A percentile compares a stretch with the other conserved stretches of the same genome.
phyloP scores from a whole-genome alignment of 1,139 yeast species.

The Debaryomycetaceae sp. region DNA sequence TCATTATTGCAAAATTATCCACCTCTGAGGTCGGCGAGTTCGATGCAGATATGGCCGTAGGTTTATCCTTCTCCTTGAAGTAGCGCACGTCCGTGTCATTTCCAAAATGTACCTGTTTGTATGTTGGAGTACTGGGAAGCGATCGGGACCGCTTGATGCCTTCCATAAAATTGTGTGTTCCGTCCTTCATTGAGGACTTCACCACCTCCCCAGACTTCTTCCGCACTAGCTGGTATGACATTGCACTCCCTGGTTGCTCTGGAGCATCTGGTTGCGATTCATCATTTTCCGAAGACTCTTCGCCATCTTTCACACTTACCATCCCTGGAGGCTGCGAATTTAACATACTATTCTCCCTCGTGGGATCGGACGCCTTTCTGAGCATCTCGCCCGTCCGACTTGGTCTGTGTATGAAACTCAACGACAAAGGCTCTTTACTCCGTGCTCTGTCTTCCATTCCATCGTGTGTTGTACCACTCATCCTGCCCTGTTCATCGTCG shows the following conservation, averaged over 20 bases:
- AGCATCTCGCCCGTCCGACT: conserved; percentile 31
- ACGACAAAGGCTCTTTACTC: conserved; percentile 26
- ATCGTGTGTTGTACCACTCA: neutral
- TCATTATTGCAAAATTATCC: neutral
- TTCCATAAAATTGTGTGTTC: conserved; percentile 9
- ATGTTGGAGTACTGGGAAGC: conserved; percentile 71
- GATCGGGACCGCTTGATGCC: conserved; percentile 44
- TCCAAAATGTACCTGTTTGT: conserved; percentile 79
- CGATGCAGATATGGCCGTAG: conserved; percentile 68
- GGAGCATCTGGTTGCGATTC: neutral
- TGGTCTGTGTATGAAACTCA: conserved; percentile 42
- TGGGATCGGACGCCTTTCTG: conserved; percentile 32
- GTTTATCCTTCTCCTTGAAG: conserved; percentile 68
- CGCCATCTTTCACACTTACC: neutral
- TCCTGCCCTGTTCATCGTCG: too few species aligned
- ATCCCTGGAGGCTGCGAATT: conserved; percentile 9
- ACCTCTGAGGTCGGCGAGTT: conserved; percentile 50
- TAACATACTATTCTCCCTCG: conserved; percentile 27
- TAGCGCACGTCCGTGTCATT: conserved; percentile 62
- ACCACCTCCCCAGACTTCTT: conserved; percentile 81
- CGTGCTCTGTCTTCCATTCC: neutral
- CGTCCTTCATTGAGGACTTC: conserved; percentile 62
- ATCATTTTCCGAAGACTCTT: neutral
- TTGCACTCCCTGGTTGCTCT: neutral
- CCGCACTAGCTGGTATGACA: conserved; percentile 38